Base-by-base conservation (phyloP, 441 rosid genomes). In the Pelargonium citronellum region DNA sequence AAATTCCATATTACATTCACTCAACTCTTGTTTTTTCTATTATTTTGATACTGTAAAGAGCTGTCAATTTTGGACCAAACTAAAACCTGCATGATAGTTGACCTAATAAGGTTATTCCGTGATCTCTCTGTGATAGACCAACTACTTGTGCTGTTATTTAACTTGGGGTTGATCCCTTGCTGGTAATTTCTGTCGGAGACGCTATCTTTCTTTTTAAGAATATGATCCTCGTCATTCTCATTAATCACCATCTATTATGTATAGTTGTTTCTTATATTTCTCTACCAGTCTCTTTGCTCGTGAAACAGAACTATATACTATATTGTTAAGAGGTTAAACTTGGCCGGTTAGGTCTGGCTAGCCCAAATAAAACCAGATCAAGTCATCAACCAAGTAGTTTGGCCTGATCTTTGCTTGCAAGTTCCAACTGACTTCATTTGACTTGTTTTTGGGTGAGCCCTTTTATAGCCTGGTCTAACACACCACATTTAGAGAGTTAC, bases 31-130 rank as follows among this genome's bases (percentile, higher is more conserved):
- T 13, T 67, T 2, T 44, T 68, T 37, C 46, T n/a, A 51, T 24
- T 53, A 1, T 51, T 68, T n/a, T 51, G 13, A 3, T 53, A 16
- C 17, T 13, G 7, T 53, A 3, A 53, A 53, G 58, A 24, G 19
- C 34, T 24, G 51, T 62, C 15, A n/a, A 37, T 11, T 70, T 61
- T 63, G 5, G 27, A 15, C 62, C 49, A 17, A 44, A 10, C 27
- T 13, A 49, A 46, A 70, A 70, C 3, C 46, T 41, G 57, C 47
- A 43, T 24, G 47, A 9, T 24, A 47, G 64, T 51, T 60, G 64
- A 60, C 17, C 12, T 60, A 44, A 10, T 47, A n/a, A 70, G 30
- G 16, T 70, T 24, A 15, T 51, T 41, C 30, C 6, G 34, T 20
- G 51, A 43, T 58, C n/a, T 17, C 37, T 41, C 20, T 53, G 17